Evolutionary conservation across 495 filamentous ascomycete species (phyloP), one percentile per base, ranked within the genome.

Genomic region (Tuber aestivum): DNA sequence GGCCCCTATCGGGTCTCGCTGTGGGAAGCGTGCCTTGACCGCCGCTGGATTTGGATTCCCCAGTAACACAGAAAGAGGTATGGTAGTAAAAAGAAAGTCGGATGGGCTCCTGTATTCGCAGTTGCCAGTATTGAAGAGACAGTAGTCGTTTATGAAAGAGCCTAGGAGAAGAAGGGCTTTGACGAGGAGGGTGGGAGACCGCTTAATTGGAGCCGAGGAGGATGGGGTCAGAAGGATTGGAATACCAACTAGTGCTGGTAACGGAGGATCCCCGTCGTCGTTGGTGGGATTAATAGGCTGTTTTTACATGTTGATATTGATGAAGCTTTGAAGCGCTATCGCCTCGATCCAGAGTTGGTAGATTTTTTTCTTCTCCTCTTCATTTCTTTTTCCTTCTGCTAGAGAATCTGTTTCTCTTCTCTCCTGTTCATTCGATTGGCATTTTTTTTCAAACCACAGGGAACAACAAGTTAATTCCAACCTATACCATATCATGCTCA

Each of bases 101-200:
- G 92, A 35, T 98, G 95, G 95, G 94, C 94, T 83, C 93, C 93
- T n/a, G 93, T 99, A 83, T 99, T 97, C 87, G 93, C 89, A 83
- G 93, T 99, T 18, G 92, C 96, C 14, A 94, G 97, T 82, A 90
- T 97, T 72, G 93, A 92, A 50, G 94, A 93, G 45, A 83, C 83
- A 14, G 84, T 88, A 56, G 92, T 90, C 3, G 92, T 92, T 0
- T 92, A 92, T 0, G 90, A 14, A 5, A 50, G 27, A 27, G 0
- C 84, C 0, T 87, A 27, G 0, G 78, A 80, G 69, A 79, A 79
- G 77, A 32, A 32, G 23, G 65, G 61, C 18, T 74, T 79, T 41
- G 78, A 79, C 10, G 76, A 72, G 69, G 78, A 79, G 44, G 56
- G 69, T 10, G 72, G 56, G 6, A 71, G 61, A 44, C 69, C 72